Evolutionary conservation across 768 basidiomycete genomes (phyloP), one percentile per base, ranked within the genome.

Genomic region (Serendipita vermifera): DNA sequence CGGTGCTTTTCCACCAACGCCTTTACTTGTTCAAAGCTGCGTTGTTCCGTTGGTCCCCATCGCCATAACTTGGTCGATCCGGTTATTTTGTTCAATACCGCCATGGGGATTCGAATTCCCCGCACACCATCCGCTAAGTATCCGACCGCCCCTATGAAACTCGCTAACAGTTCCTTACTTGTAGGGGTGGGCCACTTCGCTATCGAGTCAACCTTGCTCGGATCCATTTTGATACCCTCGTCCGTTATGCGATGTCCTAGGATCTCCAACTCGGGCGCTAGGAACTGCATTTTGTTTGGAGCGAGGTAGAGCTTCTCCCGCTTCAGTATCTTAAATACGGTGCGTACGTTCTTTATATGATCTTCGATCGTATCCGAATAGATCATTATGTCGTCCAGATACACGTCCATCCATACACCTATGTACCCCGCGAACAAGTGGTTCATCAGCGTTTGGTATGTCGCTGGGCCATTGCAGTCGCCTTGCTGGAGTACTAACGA

Each of bases 351-450:
- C 3, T 59, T 32, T 1, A 59, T 35, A 29, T 76, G 74, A 0
- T 74, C 73, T 20, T 69, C 68, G 2, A 72, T 59, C 0, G 66
- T 61, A 14, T 70, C 57, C 0, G 68, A 70, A 55, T 57, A 62
- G 15, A 64, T 51, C 2, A 61, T 55, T 17, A 62, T 59, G 35
- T 62, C 59, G 26, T 61, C 59, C 32, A 61, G 55, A 54, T 64
- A 65, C 0, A 60, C 59, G 14, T 64, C 59, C 20, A 65, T 48
- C 39, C 60, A 64, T 3, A 58, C 54, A 3, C 64, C 63, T n/a
- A 64, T 57, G 26, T 58, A 57, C 3, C 32, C 17, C 4, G 31
- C 31, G 41, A 65, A 64, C 14, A 64, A 59, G 38, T 61, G 51
- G 32, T 60, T 59, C 41, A 59, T 57, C 0, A 63, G 59, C 0